Base-by-base conservation (phyloP, 805 yeast genomes). In the Saturnispora diversa region DNA sequence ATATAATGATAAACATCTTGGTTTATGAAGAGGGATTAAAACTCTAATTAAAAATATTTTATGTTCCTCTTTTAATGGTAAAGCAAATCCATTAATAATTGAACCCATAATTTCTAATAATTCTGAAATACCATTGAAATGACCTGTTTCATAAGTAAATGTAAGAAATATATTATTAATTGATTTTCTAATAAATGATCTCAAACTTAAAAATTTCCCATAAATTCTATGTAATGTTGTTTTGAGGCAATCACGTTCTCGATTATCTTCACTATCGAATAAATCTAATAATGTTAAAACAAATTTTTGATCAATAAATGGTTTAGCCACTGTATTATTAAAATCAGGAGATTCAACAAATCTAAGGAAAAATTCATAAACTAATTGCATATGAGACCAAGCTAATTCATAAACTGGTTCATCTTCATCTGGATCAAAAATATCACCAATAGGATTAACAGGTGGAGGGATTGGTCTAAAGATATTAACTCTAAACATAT, bases 341-440 rank as follows among this genome's bases (percentile, higher is more conserved):
- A 92, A 90, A 63, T 88, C 97, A 2, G 95, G 94, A 48, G 90
- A 79, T 64, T 92, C 97, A 40, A 92, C 80, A 62, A 92, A 90
- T 54, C 95, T 70, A 45, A 92, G 66, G 58, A 92, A 90, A 54
- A 92, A 86, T 61, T 92, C 97, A 65, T 92, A 92, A 24, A 88
- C 94, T 31, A 87, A 74, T 62, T 86, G 94, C 97, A 92, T 92
- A 60, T 92, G 98, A 10, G 97, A 95, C 98, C 98, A 92, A 8
- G 97, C 88, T 48, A 90, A 75, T 59, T 92, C 97, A 52, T 79
- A 77, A 28, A 92, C 94, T 3, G 97, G 97, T 63, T 92, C 98
- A 65, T 92, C 98, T 64, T 92, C 98, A 63, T 92, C 98, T 1
- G 98, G 98, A 54, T 92, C 98, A 61, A 75, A 92, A 29, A 90